Percentiles rank a stretch among this genome's conserved stretches.
These are phyloP conservation scores for Boletellus sp. DNA, from an alignment of 768 basidiomycete genomes.

Conservation along the genomic window DNA sequence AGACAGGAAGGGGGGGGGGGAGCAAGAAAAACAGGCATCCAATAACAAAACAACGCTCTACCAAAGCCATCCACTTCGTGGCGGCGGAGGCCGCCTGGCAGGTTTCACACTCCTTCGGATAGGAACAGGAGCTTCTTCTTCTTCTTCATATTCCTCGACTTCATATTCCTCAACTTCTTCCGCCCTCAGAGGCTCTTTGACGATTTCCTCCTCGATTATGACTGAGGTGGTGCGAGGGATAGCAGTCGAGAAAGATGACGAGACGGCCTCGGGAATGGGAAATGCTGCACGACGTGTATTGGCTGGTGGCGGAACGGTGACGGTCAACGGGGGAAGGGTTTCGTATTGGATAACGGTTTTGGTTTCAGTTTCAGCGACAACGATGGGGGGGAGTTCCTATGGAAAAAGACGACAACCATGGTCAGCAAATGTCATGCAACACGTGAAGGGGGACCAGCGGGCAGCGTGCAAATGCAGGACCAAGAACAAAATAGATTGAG, in stretches of 20 bases:
- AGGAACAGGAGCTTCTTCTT: conserved; percentile 40
- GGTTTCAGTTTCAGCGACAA: conserved; percentile 52
- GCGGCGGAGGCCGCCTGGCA: conserved; percentile 47
- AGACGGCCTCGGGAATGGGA: conserved; percentile 64
- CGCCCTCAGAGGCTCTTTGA: conserved; percentile 30
- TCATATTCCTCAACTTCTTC: conserved; percentile 40
- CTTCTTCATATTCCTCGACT: conserved; percentile 40
- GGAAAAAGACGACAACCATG: conserved; percentile 15
- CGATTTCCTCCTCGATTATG: conserved; percentile 57
- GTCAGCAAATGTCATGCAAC: conserved; percentile 33
- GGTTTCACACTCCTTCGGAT: conserved; percentile 42
- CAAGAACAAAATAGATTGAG: conserved; percentile 20
- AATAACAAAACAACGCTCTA: conserved; percentile 27
- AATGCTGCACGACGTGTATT: conserved; percentile 72
- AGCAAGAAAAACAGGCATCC: conserved; percentile 36
- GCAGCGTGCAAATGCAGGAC: conserved; percentile 26
- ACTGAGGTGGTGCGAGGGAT: conserved; percentile 75
- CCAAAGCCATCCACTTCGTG: conserved; percentile 57
- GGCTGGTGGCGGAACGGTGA: conserved; percentile 71
- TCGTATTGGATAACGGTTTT: conserved; percentile 56
- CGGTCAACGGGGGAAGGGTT: conserved; percentile 53
- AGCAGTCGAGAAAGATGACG: conserved; percentile 52
- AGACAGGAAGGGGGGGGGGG: conserved; percentile 10
- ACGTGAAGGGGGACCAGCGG: conserved; percentile 37
- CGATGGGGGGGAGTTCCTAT: conserved; percentile 42